Base-by-base conservation (phyloP, 495 filamentous ascomycete species). In the Neurospora hispaniola region DNA sequence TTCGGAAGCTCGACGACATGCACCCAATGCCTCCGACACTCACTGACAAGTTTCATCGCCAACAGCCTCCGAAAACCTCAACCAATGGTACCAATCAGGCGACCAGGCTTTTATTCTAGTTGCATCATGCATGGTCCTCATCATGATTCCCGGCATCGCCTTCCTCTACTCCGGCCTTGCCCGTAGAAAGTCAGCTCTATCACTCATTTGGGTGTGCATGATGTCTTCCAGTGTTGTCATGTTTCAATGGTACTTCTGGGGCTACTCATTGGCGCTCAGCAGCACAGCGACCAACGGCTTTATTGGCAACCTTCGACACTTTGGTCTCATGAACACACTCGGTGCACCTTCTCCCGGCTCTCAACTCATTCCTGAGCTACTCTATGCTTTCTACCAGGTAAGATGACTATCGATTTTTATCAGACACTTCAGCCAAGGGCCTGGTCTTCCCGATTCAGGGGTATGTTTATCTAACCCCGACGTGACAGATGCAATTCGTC, bases 171-270 rank as follows among this genome's bases (percentile, higher is more conserved):
- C 94, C n/a, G 96, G 96, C 77, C 91, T 99, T 31, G 96, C 96
- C 9, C 92, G 96, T 70, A 86, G 96, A 79, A 99, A 99, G 85
- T 97, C 94, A 0, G 96, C 96, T 42, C 86, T 99, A 68, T 97
- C 94, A 40, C 87, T 98, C 73, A 94, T 99, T 83, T 98, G 96
- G 96, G 90, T 96, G 10, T 92, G 90, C 74, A 89, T 98, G 81
- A 94, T 96, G 86, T 93, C 94, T 18, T 90, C 90, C 69, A 94
- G 93, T 41, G 90, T 99, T 69, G 89, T 97, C 27, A 90, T 91
- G 39, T 97, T 98, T 84, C 96, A 98, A 80, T 99, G 96, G 95
- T 99, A 98, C 85, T 97, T 99, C 86, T 98, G 96, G 96, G 96
- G 96, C 59, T 98, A 97, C 80, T 97, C 94, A 5, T 84, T 99